Conservation (phyloP, 306 rosid species). For the Clitoria ternatea region DNA sequence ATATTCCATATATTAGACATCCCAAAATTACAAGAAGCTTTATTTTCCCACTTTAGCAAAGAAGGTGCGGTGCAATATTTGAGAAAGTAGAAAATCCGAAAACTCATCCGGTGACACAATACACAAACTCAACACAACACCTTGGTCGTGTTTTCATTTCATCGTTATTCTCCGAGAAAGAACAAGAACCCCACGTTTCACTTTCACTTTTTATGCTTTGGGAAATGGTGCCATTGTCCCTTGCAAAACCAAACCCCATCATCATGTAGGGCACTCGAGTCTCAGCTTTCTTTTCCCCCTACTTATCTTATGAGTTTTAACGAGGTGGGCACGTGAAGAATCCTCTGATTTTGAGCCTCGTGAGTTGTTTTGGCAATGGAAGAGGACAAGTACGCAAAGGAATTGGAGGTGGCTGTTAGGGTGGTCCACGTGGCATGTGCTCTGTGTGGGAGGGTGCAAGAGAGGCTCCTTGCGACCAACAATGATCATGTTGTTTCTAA, state of each 20-base stretch:
- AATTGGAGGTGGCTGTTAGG: slow-evolving; percentile 80
- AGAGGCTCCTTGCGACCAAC: slow-evolving; percentile 40
- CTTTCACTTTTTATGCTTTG: slow-evolving; percentile 8
- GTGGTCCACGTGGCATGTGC: slow-evolving; percentile 83
- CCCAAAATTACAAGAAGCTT: too few relatives aligned
- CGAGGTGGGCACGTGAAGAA: slow-evolving; percentile 26
- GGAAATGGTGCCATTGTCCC: slow-evolving; percentile 34
- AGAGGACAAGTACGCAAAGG: slow-evolving; percentile 46
- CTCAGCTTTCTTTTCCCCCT: not conserved
- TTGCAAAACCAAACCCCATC: not conserved
- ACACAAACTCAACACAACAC: not conserved
- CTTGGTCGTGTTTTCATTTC: not conserved
- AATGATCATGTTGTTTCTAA: slow-evolving; percentile 53
- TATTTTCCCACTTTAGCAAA: too few relatives aligned
- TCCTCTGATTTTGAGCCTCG: slow-evolving; percentile 16
- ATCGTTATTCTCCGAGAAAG: not conserved
- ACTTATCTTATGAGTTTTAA: too few relatives aligned
- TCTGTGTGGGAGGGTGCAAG: slow-evolving; percentile 74
- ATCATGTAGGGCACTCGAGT: slow-evolving; percentile 19
- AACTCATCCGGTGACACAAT: too few relatives aligned
- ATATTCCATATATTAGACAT: too few relatives aligned
- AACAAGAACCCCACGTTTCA: not conserved
- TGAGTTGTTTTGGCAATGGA: slow-evolving; percentile 45
- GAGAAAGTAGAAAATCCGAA: too few relatives aligned
- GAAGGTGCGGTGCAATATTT: too few relatives aligned